Conservation (phyloP, 2,329 filamentous ascomycete species). For the Penicillium sclerotiorum region DNA sequence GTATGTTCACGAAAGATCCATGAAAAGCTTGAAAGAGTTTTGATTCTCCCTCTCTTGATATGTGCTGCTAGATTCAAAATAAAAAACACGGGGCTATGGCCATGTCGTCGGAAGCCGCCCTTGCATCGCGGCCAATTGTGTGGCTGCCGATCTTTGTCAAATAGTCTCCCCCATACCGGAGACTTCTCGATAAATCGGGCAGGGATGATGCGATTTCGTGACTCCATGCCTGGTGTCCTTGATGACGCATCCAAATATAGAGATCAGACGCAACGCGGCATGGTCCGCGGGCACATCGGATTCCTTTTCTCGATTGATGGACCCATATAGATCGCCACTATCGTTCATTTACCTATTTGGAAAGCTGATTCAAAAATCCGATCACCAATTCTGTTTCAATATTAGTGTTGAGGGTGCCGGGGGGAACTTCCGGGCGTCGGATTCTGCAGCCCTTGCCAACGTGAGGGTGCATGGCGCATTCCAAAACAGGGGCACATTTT, state of each 20-base stretch:
- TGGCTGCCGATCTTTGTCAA: constrained; percentile 17
- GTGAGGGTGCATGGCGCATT: constrained; percentile 27
- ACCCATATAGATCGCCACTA: not conserved
- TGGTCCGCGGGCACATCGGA: not conserved
- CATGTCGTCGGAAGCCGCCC: constrained; percentile 8
- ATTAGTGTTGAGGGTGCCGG: too few species aligned
- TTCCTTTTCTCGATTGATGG: not conserved
- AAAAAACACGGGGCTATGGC: not conserved
- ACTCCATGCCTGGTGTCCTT: constrained; percentile 13
- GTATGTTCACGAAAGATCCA: constrained; percentile 15
- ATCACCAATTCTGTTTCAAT: too few species aligned
- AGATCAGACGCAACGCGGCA: not conserved
- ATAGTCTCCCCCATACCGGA: constrained; percentile 7
- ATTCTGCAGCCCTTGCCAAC: constrained; percentile 21
- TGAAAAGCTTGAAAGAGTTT: not conserved
- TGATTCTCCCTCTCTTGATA: not conserved
- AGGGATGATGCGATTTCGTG: constrained; percentile 9
- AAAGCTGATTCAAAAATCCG: not conserved
- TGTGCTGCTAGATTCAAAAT: not conserved
- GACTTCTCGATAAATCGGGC: constrained; percentile 4
- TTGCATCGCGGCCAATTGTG: constrained; percentile 19
- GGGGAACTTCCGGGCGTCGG: too few species aligned
- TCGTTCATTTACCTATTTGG: not conserved
- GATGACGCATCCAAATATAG: constrained; percentile 13
- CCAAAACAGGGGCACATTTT: constrained; percentile 17